Conservation (phyloP, 306 rosid species). For the Citrullus mucosospermus region DNA sequence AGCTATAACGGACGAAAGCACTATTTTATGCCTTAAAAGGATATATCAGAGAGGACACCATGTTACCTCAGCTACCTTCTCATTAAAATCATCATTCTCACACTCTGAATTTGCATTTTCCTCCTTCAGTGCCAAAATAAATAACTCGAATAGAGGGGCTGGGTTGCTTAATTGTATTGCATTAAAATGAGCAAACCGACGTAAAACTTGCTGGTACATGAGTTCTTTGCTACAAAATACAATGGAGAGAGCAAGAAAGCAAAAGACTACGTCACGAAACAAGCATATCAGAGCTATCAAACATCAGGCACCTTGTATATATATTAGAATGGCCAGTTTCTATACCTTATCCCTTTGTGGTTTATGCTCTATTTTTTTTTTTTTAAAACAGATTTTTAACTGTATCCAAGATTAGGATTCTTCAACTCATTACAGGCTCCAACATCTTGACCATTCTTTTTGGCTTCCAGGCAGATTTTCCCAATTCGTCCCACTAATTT, state of each 20-base stretch:
- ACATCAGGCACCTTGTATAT: neutral
- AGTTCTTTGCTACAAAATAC: conserved; percentile 72
- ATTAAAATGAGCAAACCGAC: conserved; percentile 67
- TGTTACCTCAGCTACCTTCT: conserved; percentile 77
- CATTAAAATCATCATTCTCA: conserved; percentile 40
- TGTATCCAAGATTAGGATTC: neutral
- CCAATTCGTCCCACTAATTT: neutral
- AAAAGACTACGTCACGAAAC: neutral
- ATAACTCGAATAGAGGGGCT: conserved; percentile 56
- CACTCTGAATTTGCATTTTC: conserved; percentile 47
- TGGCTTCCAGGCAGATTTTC: neutral
- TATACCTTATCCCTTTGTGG: neutral
- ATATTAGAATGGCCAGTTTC: neutral
- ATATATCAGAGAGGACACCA: conserved; percentile 5
- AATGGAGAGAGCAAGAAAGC: conserved; percentile 8
- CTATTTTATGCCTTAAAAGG: neutral
- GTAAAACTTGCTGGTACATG: conserved; percentile 89
- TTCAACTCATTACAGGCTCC: neutral
- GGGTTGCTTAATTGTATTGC: conserved; percentile 85
- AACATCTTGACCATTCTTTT: neutral
- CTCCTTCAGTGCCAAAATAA: conserved; percentile 73
- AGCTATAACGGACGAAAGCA: neutral
- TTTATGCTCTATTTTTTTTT: no score
- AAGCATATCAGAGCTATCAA: neutral
- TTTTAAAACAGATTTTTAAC: no score